phyloP scores from a whole-genome alignment of 83 land plant genomes.

The Picea mariana region DNA sequence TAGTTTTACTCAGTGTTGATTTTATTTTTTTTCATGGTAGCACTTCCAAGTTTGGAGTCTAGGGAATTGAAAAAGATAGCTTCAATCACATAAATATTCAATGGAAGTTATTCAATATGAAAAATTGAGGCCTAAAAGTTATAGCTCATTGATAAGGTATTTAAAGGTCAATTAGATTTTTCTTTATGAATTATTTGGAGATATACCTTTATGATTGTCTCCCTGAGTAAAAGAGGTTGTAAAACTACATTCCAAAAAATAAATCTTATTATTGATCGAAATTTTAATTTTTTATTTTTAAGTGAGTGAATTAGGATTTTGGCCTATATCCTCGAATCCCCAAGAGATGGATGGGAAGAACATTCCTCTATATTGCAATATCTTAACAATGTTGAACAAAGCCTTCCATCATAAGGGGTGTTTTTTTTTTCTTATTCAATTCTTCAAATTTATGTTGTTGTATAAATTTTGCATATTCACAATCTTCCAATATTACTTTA shows the following conservation, averaged over 20 bases:
- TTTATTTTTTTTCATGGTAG: conserved; percentile 33
- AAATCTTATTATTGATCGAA: conserved; percentile 10
- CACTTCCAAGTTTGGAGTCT: conserved; percentile 34
- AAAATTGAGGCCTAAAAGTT: neutral
- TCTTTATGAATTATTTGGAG: neutral
- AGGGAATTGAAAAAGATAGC: conserved; percentile 38
- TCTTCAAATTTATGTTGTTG: too few relatives aligned
- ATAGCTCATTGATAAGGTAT: neutral
- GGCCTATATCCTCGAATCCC: neutral
- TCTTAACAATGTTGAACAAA: neutral
- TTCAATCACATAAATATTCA: conserved; percentile 12
- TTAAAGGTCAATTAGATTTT: neutral
- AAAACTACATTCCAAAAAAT: neutral
- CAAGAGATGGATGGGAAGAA: neutral
- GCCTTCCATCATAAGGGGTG: too few relatives aligned
- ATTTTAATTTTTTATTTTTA: neutral
- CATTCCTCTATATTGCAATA: neutral
- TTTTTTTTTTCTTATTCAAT: too few relatives aligned
- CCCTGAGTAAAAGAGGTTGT: conserved; percentile 8
- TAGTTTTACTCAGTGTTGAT: conserved; percentile 20
- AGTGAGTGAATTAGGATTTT: conserved; percentile 1
- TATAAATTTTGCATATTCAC: too few relatives aligned
- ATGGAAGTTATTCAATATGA: neutral
- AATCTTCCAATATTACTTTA: too few relatives aligned
- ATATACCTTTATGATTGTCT: neutral